Conservation (phyloP, 208 protist species). For the Leishmania major region DNA sequence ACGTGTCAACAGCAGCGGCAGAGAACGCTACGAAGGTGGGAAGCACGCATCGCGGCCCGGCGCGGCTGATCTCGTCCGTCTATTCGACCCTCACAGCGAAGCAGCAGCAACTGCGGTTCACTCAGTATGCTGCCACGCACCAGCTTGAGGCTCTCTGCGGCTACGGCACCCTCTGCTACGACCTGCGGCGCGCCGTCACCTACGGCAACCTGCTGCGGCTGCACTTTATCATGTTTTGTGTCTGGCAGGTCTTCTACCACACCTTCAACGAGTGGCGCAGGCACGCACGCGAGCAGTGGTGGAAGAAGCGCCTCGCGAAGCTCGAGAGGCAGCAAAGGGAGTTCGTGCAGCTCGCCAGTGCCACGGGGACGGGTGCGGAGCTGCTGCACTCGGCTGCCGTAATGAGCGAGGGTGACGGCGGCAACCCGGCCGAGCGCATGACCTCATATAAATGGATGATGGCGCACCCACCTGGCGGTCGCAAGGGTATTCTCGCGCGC, state of each 20-base stretch:
- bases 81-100: constrained; percentile 14
- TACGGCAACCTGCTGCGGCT: constrained; percentile 52
- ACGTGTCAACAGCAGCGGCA: constrained; percentile 6
- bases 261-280: constrained; percentile 51
- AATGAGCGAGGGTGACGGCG: constrained; percentile 34
- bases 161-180: constrained; percentile 54
- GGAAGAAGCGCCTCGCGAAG: constrained; percentile 32
- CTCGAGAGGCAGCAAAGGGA: constrained; percentile 32
- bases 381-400: constrained; percentile 32
- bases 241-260: constrained; percentile 72
- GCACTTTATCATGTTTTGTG: constrained; percentile 67
- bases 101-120: constrained; percentile 27
- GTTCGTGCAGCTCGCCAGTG: constrained; percentile 43
- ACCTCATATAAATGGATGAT: constrained; percentile 81
- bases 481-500: constrained; percentile 49
- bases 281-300: constrained; percentile 23
- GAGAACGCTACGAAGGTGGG: constrained; percentile 9
- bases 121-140: constrained; percentile 36
- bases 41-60: constrained; percentile 5
- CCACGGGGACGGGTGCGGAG: constrained; percentile 39
- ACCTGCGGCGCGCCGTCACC: constrained; percentile 46
- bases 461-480: constrained; percentile 57
- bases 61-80: constrained; percentile 14
- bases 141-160: constrained; percentile 44
- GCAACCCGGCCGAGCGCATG: constrained; percentile 47